Evolutionary conservation across 805 yeast species (phyloP).

Genomic region (Metschnikowia kunwiensis): DNA sequence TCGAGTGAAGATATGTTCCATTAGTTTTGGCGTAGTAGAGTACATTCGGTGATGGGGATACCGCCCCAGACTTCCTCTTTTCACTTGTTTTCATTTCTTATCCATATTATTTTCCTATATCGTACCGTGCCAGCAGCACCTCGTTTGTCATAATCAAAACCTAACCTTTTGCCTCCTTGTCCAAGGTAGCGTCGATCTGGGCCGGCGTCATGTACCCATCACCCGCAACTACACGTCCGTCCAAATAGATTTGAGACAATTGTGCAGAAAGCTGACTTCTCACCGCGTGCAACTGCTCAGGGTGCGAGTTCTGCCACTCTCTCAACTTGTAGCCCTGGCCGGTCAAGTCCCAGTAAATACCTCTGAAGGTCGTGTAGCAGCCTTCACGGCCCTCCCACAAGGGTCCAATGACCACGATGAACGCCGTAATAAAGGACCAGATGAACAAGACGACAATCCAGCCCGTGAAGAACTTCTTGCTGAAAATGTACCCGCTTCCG

Average conservation of each 20-base stretch:
- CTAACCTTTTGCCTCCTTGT: constrained; percentile 6
- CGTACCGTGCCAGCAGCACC: too few species aligned
- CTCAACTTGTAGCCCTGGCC: constrained; percentile 73
- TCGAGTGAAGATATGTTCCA: too few species aligned
- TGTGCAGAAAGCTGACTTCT: constrained; percentile 52
- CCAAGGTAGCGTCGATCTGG: constrained; percentile 16
- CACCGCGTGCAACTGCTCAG: constrained; percentile 74
- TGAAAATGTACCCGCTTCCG: constrained; percentile 73
- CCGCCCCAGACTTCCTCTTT: too few species aligned
- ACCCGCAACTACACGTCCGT: constrained; percentile 12
- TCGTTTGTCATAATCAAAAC: too few species aligned
- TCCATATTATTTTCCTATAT: too few species aligned
- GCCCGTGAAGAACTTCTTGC: constrained; percentile 77
- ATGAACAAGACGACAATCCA: constrained; percentile 82
- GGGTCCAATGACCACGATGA: constrained; percentile 66
- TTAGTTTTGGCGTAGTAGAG: too few species aligned
- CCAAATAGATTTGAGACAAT: constrained; percentile 11
- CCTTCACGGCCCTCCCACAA: constrained; percentile 71
- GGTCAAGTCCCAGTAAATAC: constrained; percentile 79
- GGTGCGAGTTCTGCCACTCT: constrained; percentile 73
- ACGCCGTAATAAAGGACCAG: constrained; percentile 71
- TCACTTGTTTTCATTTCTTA: too few species aligned
- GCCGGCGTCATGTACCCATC: constrained; percentile 13
- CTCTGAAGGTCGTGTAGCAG: constrained; percentile 62
- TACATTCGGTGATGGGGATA: too few species aligned